phyloP scores from a whole-genome alignment of 2,329 filamentous ascomycete species.

The Calonectria honghensis region DNA sequence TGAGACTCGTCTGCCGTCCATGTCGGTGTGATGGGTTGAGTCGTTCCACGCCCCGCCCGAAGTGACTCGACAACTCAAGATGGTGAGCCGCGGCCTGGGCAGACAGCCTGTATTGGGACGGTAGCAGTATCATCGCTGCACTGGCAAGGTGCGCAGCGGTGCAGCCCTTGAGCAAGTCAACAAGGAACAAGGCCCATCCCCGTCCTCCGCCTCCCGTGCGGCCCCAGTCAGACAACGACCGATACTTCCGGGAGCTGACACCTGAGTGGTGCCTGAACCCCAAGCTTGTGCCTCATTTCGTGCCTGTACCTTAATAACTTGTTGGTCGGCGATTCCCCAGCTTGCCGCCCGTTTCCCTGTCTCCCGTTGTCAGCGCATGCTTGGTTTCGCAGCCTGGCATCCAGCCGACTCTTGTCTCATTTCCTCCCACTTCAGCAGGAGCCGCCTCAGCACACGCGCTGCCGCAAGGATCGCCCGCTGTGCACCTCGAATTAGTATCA shows the following conservation, averaged over 20 bases:
- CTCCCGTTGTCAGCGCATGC: constrained; percentile 34
- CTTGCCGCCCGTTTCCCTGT: constrained; percentile 31
- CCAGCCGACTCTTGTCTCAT: constrained; percentile 29
- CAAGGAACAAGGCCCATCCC: constrained; percentile 7
- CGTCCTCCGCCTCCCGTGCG: constrained; percentile 37
- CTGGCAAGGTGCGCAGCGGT: constrained; percentile 32
- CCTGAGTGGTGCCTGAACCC: constrained; percentile 40
- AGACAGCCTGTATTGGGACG: constrained; percentile 32
- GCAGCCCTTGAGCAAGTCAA: constrained; percentile 41
- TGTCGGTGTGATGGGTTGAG: constrained; percentile 35
- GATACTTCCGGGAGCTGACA: constrained; percentile 53
- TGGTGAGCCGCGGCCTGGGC: constrained; percentile 40
- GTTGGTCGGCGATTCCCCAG: constrained; percentile 10
- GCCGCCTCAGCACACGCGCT: constrained; percentile 37
- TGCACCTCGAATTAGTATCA: constrained; percentile 21
- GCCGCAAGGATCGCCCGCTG: constrained; percentile 36
- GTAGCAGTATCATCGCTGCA: constrained; percentile 4
- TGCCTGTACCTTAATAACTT: constrained; percentile 34
- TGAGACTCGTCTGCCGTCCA: constrained; percentile 32
- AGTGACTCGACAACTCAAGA: constrained; percentile 49
- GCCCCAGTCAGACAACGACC: constrained; percentile 47
- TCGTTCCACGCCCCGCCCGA: constrained; percentile 47
- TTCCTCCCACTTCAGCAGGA: constrained; percentile 39
- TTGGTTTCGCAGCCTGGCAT: constrained; percentile 39
- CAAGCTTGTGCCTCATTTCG: constrained; percentile 40